phyloP scores from a whole-genome alignment of 2,329 filamentous ascomycete genomes.

The Diaporthe citriasiana region DNA sequence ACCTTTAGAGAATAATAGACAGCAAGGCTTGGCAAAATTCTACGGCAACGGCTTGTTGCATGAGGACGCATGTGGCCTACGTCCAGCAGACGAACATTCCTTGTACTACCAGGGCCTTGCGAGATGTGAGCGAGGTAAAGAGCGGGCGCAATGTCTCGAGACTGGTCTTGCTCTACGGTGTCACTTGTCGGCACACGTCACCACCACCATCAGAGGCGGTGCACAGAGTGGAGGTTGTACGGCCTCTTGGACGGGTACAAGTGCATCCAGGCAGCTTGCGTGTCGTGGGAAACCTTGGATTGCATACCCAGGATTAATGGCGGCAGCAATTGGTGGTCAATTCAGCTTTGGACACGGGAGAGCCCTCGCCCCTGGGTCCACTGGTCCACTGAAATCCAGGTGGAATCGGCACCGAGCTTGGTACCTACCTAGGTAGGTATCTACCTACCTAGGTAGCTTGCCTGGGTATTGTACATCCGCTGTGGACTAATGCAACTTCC shows the following conservation, averaged over 20 bases:
- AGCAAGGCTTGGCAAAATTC: constrained; percentile 13
- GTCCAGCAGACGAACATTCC: neutral
- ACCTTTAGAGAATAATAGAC: constrained; percentile 38
- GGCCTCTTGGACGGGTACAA: neutral
- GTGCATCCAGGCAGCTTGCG: neutral
- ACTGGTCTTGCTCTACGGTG: neutral
- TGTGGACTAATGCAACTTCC: constrained; percentile 12
- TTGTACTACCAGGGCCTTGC: neutral
- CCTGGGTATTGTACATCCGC: too few species aligned
- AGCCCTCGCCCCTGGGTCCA: neutral
- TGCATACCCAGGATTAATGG: neutral
- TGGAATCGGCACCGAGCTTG: constrained; percentile 1
- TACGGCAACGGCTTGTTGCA: neutral
- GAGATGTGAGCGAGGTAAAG: neutral
- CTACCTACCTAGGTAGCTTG: too few species aligned
- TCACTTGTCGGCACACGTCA: neutral
- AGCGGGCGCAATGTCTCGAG: neutral
- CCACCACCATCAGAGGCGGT: neutral
- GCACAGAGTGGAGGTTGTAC: too few species aligned
- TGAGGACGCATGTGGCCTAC: neutral
- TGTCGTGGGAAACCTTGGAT: neutral
- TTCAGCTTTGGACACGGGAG: neutral
- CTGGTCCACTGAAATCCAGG: neutral
- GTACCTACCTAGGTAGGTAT: too few species aligned
- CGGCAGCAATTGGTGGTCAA: neutral